Evolutionary conservation across 768 basidiomycete species (phyloP), one percentile per base, ranked within the genome.

Genomic region (Leccinum uliginosum): DNA sequence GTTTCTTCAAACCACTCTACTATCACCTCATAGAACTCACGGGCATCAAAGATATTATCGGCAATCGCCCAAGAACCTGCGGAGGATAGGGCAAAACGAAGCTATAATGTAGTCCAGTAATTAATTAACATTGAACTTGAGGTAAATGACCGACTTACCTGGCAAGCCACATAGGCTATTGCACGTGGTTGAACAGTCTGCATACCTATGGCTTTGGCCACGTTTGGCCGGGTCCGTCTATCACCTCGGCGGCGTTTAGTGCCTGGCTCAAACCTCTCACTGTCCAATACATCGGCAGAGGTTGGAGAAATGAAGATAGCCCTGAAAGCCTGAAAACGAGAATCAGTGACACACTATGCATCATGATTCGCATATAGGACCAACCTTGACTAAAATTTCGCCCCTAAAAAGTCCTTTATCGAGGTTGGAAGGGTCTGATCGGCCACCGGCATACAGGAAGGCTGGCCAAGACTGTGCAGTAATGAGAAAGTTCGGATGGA

Each of bases 131-230:
- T 15, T 11, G 8, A 40, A 40, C n/a, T 19, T 40, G 38, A 40
- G 10, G 2, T 3, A 17, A 15, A 4, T 27, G 6, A 6, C 2
- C 1, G 10, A 30, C 15, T 1, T 51, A 45, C 51, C 51, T 57
- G 56, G 34, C 34, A 57, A 23, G 56, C 51, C 19, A 51, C 46
- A 30, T 58, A 58, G 11, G 57, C 57, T 21, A 58, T 58, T 38
- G 53, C 32, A 2, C 12, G 14, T 0, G 47, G 52, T 11, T 53
- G 11, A 17, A 58, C 40, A 2, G 35, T 34, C 8, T 32, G 24
- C 49, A 58, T 54, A 21, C 51, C 40, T 40, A 48, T 23, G 1
- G 45, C 12, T 19, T 14, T 50, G 1, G 45, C 50, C 4, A 57
- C 19, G 14, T 51, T 21, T 7, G 26, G 12, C 26, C 19, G 3